A percentile compares a stretch with the other conserved stretches of the same genome.
Evolutionary conservation across 78 protist species (phyloP).

Genomic region (Guillardia theta): DNA sequence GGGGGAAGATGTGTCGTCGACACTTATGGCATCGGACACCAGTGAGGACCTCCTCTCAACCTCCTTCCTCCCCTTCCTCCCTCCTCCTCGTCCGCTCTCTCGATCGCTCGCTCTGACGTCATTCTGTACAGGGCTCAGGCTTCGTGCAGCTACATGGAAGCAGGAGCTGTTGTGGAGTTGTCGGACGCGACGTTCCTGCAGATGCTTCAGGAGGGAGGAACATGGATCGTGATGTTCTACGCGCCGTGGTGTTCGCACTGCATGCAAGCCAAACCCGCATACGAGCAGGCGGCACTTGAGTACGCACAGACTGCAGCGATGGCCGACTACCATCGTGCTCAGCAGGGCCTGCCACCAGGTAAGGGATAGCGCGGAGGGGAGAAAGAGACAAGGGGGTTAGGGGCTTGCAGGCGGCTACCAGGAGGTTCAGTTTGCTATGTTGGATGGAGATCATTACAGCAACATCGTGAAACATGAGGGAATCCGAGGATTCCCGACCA

Average conservation of each 20-base stretch:
- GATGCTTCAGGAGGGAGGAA: slow-evolving; percentile 22
- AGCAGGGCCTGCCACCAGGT: background rate
- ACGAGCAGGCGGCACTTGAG: slow-evolving; percentile 6
- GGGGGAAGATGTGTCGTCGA: background rate
- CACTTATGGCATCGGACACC: background rate
- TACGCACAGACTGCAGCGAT: background rate
- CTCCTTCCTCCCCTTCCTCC: background rate
- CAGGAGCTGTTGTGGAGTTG: background rate
- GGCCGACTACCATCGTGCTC: slow-evolving; percentile 1
- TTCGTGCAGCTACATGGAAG: background rate
- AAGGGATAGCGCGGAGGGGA: background rate
- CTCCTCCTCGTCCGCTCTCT: background rate
- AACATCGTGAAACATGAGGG: background rate
- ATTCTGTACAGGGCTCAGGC: background rate
- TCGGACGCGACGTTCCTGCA: slow-evolving; percentile 4
- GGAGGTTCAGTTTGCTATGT: slow-evolving; percentile 25
- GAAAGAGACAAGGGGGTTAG: background rate
- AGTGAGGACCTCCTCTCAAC: background rate
- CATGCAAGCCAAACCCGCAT: background rate
- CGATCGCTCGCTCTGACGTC: too few species aligned
- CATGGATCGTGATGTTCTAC: slow-evolving; percentile 15
- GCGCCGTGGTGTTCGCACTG: slow-evolving; percentile 20
- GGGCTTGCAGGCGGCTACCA: background rate
- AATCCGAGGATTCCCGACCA: slow-evolving; percentile 23
- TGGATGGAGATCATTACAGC: background rate